Base-by-base conservation (phyloP, 495 filamentous ascomycete genomes). In the Tuber indicum region DNA sequence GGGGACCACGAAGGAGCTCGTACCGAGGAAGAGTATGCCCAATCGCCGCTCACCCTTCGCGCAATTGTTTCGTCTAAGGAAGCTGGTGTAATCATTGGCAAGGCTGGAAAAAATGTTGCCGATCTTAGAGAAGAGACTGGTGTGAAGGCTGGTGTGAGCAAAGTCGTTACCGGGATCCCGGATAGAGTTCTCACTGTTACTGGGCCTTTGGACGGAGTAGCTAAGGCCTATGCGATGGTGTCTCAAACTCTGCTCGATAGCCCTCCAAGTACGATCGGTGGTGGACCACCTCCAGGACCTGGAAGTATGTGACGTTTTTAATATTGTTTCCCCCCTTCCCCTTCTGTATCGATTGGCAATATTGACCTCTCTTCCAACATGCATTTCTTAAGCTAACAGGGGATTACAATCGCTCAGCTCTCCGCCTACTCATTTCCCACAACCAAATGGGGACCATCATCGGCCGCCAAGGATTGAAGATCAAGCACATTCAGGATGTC, bases 361-460 rank as follows among this genome's bases (percentile, higher is more conserved):
- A 42, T 32, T 45, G 39, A 74, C 72, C 74, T 26, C n/a, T 32
- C 26, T 21, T n/a, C n/a, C 58, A n/a, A 32, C 16, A 32, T 66
- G 8, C n/a, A 14, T 66, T 66, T 66, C 58, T 66, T 32, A 66
- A 32, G 58, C 58, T 66, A 66, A 66, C n/a, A 66, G 12, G 58
- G 32, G 23, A 66, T 66, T 16, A 71, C 74, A 23, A 70, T 75
- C 58, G 36, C 73, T 74, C 77, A 99, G 96, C 96, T 46, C 91
- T 99, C 84, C 97, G 97, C 77, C 90, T 99, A 16, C 90, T 99
- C 80, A 99, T 99, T 84, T 98, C 96, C 32, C 96, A 99, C 86
- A 98, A 98, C 84, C 96, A 99, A 85, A 99, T 99, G 96, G 96
- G 96, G 74, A 98, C 96, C 78, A 97, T 99, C 85, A 99, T 99